phyloP scores from a whole-genome alignment of 371 early-diverging fungal species.

The Lichtheimia corymbifera region DNA sequence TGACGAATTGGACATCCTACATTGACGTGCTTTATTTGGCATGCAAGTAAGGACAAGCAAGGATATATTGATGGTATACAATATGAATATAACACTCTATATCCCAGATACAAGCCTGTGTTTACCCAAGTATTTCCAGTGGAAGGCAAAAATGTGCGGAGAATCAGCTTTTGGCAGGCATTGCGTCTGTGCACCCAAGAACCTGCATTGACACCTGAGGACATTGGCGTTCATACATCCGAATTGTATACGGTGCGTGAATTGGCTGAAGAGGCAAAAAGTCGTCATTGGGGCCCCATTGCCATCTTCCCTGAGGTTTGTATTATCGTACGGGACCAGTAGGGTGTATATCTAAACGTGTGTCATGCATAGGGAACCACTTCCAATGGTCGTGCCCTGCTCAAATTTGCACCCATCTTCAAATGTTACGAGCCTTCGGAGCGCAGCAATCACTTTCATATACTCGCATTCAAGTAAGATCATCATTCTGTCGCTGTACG shows the following conservation, averaged over 20 bases:
- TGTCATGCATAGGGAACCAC: constrained; percentile 68
- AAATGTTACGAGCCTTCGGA: constrained; percentile 52
- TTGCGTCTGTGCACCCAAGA: constrained; percentile 46
- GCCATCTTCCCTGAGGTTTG: constrained; percentile 81
- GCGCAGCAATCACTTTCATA: constrained; percentile 52
- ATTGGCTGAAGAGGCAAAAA: constrained; percentile 50
- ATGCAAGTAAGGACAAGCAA: constrained; percentile 41
- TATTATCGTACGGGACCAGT: background rate
- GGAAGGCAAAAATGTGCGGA: constrained; percentile 47
- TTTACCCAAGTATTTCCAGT: constrained; percentile 68
- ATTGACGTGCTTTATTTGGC: constrained; percentile 81
- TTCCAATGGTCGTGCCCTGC: constrained; percentile 83
- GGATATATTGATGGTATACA: background rate
- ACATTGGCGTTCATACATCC: constrained; percentile 13
- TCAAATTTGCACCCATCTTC: constrained; percentile 75
- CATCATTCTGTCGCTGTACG: background rate
- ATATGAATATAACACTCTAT: background rate
- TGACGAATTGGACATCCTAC: constrained; percentile 86
- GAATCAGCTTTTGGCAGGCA: constrained; percentile 63
- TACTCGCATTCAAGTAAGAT: constrained; percentile 73
- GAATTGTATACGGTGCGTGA: constrained; percentile 49
- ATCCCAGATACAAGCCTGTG: constrained; percentile 62
- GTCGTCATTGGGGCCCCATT: constrained; percentile 62
- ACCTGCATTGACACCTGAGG: constrained; percentile 39
- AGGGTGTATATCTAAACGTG: no score